Percentiles rank a stretch among this genome's conserved stretches.
Conservation (phyloP, 352 stramenopile species). For the Phytophthora palmivora region DNA sequence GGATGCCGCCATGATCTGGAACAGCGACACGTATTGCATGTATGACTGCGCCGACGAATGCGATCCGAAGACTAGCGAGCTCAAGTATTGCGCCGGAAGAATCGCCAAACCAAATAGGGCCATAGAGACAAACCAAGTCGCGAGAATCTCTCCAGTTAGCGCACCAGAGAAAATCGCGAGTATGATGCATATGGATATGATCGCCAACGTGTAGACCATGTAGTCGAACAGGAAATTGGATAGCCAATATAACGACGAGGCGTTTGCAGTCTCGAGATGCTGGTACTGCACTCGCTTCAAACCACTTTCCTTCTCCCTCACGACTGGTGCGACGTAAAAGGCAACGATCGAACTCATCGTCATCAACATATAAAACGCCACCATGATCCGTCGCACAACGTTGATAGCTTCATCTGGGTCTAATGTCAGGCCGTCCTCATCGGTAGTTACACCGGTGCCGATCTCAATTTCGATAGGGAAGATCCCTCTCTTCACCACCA, state of each 20-base stretch:
- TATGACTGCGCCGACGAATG: slow-evolving; percentile 83
- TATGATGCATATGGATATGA: slow-evolving; percentile 40
- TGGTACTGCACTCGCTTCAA: slow-evolving; percentile 81
- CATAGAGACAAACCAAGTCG: slow-evolving; percentile 45
- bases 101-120: slow-evolving; percentile 57
- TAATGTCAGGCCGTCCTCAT: slow-evolving; percentile 31
- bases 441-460: slow-evolving; percentile 20
- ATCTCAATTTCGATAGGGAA: slow-evolving; percentile 45
- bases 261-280: slow-evolving; percentile 57
- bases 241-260: slow-evolving; percentile 72
- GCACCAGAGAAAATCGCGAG: slow-evolving; percentile 46
- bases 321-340: slow-evolving; percentile 69
- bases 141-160: slow-evolving; percentile 43
- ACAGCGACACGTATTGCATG: slow-evolving; percentile 74
- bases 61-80: slow-evolving; percentile 73
- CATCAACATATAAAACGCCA: slow-evolving; percentile 86
- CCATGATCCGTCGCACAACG: slow-evolving; percentile 89
- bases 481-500: slow-evolving; percentile 59
- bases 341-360: slow-evolving; percentile 68
- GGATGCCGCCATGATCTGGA: slow-evolving; percentile 68
- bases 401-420: slow-evolving; percentile 44
- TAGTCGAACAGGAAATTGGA: slow-evolving; percentile 78
- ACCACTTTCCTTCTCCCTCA: slow-evolving; percentile 75
- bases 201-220: slow-evolving; percentile 46
- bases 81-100: slow-evolving; percentile 72